A percentile compares a stretch with the other conserved stretches of the same genome.
Evolutionary conservation across 495 filamentous ascomycete species (phyloP).

Genomic region (Hyphodiscus hymeniophilus): DNA sequence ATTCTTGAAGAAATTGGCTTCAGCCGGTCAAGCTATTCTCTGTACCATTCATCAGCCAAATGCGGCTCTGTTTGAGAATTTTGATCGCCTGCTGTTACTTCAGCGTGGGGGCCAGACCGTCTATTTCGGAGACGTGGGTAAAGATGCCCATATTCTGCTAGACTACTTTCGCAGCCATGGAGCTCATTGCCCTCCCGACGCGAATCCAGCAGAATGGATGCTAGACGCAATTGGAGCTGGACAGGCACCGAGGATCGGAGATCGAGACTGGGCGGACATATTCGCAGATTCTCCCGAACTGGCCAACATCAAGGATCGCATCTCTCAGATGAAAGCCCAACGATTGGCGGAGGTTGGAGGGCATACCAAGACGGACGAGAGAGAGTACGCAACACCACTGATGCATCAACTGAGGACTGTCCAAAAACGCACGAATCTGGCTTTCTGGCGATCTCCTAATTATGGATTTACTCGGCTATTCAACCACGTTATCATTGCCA

Average conservation of each 20-base stretch:
- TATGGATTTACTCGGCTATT: conserved; percentile 68
- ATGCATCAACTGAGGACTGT: conserved; percentile 50
- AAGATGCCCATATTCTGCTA: conserved; percentile 49
- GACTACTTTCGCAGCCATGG: conserved; percentile 60
- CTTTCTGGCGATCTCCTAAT: conserved; percentile 65
- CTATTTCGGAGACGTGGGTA: conserved; percentile 66
- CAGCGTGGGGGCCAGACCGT: conserved; percentile 63
- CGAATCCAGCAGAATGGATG: conserved; percentile 76
- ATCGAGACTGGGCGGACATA: conserved; percentile 61
- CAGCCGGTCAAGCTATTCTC: conserved; percentile 78
- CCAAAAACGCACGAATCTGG: conserved; percentile 55
- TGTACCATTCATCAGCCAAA: conserved; percentile 93
- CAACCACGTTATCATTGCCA: conserved; percentile 74
- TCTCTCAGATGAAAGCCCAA: background rate
- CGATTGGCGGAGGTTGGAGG: conserved; percentile 43
- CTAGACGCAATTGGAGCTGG: conserved; percentile 73
- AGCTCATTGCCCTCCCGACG: conserved; percentile 49
- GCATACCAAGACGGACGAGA: conserved; percentile 14
- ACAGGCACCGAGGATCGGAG: conserved; percentile 36
- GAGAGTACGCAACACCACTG: conserved; percentile 28
- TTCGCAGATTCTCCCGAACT: conserved; percentile 74
- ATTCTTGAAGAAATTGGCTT: conserved; percentile 77
- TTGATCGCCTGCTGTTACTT: conserved; percentile 59
- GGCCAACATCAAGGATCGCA: conserved; percentile 42
- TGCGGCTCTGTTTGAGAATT: conserved; percentile 76